Conservation (phyloP, 2,329 filamentous ascomycete genomes). For the Xylariaceae sp. region DNA sequence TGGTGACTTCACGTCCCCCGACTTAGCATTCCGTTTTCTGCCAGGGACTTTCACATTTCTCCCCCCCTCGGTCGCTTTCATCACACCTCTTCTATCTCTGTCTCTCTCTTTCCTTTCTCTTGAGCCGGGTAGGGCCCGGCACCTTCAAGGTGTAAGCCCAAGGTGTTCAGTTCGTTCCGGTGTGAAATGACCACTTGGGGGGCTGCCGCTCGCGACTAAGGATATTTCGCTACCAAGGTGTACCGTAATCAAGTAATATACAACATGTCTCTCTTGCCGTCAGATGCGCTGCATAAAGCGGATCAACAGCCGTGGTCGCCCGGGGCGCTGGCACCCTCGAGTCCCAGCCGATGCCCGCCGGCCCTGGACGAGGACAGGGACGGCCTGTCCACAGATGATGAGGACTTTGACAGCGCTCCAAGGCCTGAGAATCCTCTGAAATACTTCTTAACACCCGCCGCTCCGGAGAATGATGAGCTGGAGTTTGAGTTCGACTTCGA, state of each 20-base stretch:
- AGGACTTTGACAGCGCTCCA: constrained; percentile 35
- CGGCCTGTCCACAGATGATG: constrained; percentile 42
- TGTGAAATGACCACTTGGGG: constrained; percentile 18
- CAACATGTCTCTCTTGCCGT: constrained; percentile 31
- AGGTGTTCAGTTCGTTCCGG: constrained; percentile 3
- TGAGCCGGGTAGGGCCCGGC: constrained; percentile 30
- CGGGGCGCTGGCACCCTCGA: constrained; percentile 43
- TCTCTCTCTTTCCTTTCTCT: constrained; percentile 10
- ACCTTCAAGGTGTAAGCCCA: constrained; percentile 19
- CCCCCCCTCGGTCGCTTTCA: constrained; percentile 15
- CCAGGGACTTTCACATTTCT: constrained; percentile 19
- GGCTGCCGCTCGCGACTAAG: constrained; percentile 15
- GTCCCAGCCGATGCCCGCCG: constrained; percentile 45
- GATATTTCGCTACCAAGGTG: constrained; percentile 7
- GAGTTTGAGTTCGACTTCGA: constrained; percentile 50
- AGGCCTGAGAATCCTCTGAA: constrained; percentile 52
- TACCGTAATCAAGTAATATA: constrained; percentile 8
- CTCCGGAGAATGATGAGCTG: constrained; percentile 40
- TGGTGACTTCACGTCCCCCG: constrained; percentile 22
- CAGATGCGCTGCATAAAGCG: constrained; percentile 28
- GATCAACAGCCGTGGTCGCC: constrained; percentile 39
- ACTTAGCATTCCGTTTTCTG: constrained; percentile 22
- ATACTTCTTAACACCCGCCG: constrained; percentile 52
- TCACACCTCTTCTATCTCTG: too few species aligned
- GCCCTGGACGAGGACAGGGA: constrained; percentile 41